A percentile compares a stretch with the other conserved stretches of the same genome.
Evolutionary conservation across 306 rosid species (phyloP).

Genomic region (Oemleria cerasiformis): DNA sequence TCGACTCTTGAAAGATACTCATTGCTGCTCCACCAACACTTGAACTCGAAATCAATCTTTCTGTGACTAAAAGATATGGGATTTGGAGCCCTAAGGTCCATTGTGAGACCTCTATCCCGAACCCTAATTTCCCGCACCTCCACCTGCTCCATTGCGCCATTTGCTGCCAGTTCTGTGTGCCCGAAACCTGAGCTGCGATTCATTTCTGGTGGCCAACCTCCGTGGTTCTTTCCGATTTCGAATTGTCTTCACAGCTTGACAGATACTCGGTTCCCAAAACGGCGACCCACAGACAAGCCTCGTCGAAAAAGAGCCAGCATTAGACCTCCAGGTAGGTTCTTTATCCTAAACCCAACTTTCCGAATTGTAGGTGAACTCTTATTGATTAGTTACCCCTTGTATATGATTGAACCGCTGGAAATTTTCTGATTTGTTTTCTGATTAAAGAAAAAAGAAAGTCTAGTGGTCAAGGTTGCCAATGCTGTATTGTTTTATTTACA

Average conservation of each 20-base stretch:
- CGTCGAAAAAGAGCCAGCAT: conserved; percentile 73
- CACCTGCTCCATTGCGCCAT: conserved; percentile 9
- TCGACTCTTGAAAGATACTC: neutral
- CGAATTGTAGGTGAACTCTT: neutral
- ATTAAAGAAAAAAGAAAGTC: neutral
- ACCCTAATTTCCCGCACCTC: conserved; percentile 26
- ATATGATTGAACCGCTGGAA: neutral
- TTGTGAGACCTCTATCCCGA: conserved; percentile 52
- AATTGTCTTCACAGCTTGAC: conserved; percentile 73
- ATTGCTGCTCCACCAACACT: neutral
- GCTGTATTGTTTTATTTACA: neutral
- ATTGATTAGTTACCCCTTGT: neutral
- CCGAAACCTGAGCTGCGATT: conserved; percentile 21
- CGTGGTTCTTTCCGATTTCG: conserved; percentile 40
- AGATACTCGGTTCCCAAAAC: conserved; percentile 75
- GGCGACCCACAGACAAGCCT: conserved; percentile 63
- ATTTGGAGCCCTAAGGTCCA: conserved; percentile 51
- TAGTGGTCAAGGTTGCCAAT: neutral
- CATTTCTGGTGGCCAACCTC: conserved; percentile 27
- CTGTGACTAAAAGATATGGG: conserved; percentile 37
- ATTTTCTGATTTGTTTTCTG: neutral
- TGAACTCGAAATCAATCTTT: neutral
- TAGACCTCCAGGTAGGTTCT: conserved; percentile 62
- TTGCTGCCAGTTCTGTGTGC: conserved; percentile 25
- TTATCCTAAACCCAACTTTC: neutral